A percentile compares a stretch with the other conserved stretches of the same genome.
phyloP scores from a whole-genome alignment of 1,284 basidiomycete species.

The Ustilago xerochloae region DNA sequence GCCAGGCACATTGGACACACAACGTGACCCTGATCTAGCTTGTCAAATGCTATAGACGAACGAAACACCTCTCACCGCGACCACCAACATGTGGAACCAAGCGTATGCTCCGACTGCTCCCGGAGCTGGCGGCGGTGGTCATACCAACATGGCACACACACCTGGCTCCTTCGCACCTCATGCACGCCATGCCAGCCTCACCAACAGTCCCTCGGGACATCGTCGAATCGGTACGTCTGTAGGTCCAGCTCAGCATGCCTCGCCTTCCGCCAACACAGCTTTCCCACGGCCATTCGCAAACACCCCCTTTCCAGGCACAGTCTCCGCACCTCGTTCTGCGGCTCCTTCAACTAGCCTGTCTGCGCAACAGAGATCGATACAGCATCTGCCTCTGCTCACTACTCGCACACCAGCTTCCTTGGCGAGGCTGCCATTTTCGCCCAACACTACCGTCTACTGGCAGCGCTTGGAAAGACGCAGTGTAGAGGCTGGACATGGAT shows the following conservation, averaged over 20 bases:
- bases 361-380: constrained; percentile 9
- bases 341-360: constrained; percentile 15
- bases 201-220: constrained; percentile 18
- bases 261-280: constrained; percentile 7
- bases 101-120: neutral
- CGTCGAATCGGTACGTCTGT: constrained; percentile 15
- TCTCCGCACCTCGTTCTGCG: constrained; percentile 16
- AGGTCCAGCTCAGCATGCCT: constrained; percentile 20
- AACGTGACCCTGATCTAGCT: too few relatives aligned
- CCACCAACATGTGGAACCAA: constrained; percentile 12
- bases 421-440: constrained; percentile 20
- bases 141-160: constrained; percentile 14
- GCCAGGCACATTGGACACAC: neutral
- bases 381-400: constrained; percentile 27
- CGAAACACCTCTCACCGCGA: constrained; percentile 7
- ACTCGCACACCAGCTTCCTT: constrained; percentile 22
- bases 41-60: neutral
- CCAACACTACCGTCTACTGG: constrained; percentile 24
- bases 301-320: constrained; percentile 21
- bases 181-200: constrained; percentile 14
- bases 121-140: constrained; percentile 4
- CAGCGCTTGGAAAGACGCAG: neutral
- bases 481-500: too few relatives aligned
- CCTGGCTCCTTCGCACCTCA: constrained; percentile 12
- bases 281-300: constrained; percentile 20